Evolutionary conservation across 768 basidiomycete species (phyloP).

Genomic region (Brasilioporus rufonigricans): DNA sequence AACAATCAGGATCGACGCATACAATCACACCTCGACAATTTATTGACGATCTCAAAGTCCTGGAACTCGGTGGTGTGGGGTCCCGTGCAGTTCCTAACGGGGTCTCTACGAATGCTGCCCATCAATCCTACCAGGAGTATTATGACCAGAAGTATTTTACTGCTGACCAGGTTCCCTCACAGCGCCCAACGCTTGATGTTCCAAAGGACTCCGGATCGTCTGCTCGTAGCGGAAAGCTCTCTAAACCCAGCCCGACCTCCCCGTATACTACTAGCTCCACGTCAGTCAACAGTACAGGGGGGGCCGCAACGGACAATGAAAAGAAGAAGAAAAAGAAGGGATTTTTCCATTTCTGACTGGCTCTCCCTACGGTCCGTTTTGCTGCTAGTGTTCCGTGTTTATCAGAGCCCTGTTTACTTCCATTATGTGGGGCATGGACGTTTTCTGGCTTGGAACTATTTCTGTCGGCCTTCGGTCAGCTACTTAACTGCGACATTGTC

Average conservation of each 20-base stretch:
- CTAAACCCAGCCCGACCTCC: conserved; percentile 44
- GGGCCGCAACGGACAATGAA: conserved; percentile 42
- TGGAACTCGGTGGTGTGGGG: conserved; percentile 86
- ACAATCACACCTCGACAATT: conserved; percentile 79
- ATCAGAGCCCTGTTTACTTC: not conserved
- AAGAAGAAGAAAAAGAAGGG: conserved; percentile 80
- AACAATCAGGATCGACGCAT: conserved; percentile 80
- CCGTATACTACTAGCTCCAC: conserved; percentile 52
- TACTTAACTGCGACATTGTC: not conserved
- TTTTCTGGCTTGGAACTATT: not conserved
- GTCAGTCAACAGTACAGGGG: conserved; percentile 39
- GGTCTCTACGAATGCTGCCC: conserved; percentile 45
- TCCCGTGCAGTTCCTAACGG: conserved; percentile 72
- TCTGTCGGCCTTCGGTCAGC: not conserved
- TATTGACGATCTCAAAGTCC: conserved; percentile 80
- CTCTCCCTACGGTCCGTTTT: not conserved
- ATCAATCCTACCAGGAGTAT: conserved; percentile 64
- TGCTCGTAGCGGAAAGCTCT: conserved; percentile 20
- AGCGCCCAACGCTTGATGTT: conserved; percentile 24
- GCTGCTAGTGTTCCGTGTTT: not conserved
- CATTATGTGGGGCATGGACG: not conserved
- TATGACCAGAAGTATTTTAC: conserved; percentile 78
- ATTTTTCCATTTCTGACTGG: conserved; percentile 63
- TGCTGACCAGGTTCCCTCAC: conserved; percentile 34
- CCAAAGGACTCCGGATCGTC: conserved; percentile 25